Evolutionary conservation across 2,329 filamentous ascomycete species (phyloP).

Genomic region (Fusarium pseudocircinatum): DNA sequence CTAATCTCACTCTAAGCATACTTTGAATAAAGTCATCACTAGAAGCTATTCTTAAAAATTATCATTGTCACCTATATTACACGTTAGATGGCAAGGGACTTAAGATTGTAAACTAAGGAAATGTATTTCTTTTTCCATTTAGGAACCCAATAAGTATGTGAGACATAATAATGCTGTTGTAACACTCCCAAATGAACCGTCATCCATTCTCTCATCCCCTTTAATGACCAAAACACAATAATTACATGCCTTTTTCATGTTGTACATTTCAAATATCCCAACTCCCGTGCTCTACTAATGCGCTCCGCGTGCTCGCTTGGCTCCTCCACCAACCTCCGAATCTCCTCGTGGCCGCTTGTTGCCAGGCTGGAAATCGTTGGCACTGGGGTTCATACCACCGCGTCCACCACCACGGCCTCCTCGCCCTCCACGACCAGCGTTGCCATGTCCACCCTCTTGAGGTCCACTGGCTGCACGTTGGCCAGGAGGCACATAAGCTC

Average conservation of each 20-base stretch:
- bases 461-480: conserved; percentile 49
- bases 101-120: conserved; percentile 22
- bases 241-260: conserved; percentile 37
- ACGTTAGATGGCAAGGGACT: background rate
- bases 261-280: conserved; percentile 34
- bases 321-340: conserved; percentile 53
- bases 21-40: background rate
- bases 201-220: conserved; percentile 24
- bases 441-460: conserved; percentile 48
- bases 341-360: conserved; percentile 68
- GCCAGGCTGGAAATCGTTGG: conserved; percentile 66
- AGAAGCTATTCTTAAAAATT: background rate
- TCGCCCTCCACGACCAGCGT: conserved; percentile 49
- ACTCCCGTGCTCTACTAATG: conserved; percentile 42
- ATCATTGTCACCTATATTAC: background rate
- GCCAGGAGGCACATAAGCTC: conserved; percentile 50
- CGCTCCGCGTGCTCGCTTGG: conserved; percentile 55
- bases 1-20: background rate
- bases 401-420: conserved; percentile 58
- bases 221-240: conserved; percentile 28
- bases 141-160: conserved; percentile 36
- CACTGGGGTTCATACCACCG: conserved; percentile 59
- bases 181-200: conserved; percentile 18
- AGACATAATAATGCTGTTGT: conserved; percentile 28
- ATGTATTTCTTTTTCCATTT: conserved; percentile 37